phyloP scores from a whole-genome alignment of 1,284 basidiomycete genomes.

The Leucoagaricus sp. region DNA sequence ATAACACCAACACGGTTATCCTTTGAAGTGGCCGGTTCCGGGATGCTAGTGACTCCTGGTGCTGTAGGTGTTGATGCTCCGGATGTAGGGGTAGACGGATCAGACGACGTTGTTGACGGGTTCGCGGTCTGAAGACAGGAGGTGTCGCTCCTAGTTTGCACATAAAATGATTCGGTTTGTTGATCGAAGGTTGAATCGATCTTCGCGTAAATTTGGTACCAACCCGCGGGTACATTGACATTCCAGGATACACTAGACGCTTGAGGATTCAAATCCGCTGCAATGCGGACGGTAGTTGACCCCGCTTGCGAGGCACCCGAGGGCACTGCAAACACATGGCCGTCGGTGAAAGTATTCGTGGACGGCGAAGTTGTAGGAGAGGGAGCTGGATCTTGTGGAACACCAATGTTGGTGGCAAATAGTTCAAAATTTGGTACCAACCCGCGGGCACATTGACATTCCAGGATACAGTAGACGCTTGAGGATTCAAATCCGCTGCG shows the following conservation, averaged over 20 bases:
- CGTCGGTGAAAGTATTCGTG: slow-evolving; percentile 35
- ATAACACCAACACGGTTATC: slow-evolving; percentile 44
- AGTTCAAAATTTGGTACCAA: slow-evolving; percentile 29
- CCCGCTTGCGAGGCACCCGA: slow-evolving; percentile 11
- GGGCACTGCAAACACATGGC: slow-evolving; percentile 26
- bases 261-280: slow-evolving; percentile 11
- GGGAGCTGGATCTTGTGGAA: slow-evolving; percentile 21
- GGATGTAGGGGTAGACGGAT: background rate
- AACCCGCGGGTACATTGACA: slow-evolving; percentile 43
- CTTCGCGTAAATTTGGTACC: slow-evolving; percentile 37
- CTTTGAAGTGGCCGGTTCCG: slow-evolving; percentile 26
- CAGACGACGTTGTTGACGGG: slow-evolving; percentile 18
- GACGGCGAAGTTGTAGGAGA: slow-evolving; percentile 35
- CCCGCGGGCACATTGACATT: slow-evolving; percentile 41
- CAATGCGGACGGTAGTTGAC: background rate
- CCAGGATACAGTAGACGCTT: background rate
- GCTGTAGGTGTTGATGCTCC: background rate
- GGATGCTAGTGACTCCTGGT: background rate
- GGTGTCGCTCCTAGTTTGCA: slow-evolving; percentile 37
- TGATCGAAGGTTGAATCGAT: slow-evolving; percentile 18
- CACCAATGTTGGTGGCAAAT: slow-evolving; percentile 35
- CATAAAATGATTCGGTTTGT: slow-evolving; percentile 38
- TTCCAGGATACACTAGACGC: background rate
- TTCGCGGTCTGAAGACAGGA: slow-evolving; percentile 36
- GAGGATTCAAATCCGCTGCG: slow-evolving; percentile 10